Evolutionary conservation across 1,284 basidiomycete genomes (phyloP).

Genomic region (Anthracocystis setariae): DNA sequence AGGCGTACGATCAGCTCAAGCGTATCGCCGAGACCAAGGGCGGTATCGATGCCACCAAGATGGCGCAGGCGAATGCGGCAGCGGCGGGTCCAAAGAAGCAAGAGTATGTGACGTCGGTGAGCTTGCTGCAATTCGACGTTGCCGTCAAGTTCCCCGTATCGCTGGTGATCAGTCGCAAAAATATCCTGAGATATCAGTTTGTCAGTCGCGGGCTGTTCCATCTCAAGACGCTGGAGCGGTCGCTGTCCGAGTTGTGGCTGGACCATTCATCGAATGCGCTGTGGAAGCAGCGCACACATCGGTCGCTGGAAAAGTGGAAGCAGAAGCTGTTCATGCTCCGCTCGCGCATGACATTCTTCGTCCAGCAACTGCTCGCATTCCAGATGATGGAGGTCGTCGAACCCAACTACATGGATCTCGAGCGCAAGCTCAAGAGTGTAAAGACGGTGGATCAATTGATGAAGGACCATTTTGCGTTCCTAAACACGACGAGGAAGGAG

Average conservation of each 20-base stretch:
- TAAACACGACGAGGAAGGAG: slow-evolving; percentile 64
- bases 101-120: slow-evolving; percentile 53
- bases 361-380: slow-evolving; percentile 65
- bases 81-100: slow-evolving; percentile 66
- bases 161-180: slow-evolving; percentile 67
- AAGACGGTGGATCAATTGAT: slow-evolving; percentile 66
- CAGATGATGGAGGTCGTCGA: slow-evolving; percentile 64
- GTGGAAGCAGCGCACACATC: slow-evolving; percentile 57
- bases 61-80: slow-evolving; percentile 47
- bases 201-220: slow-evolving; percentile 63
- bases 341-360: slow-evolving; percentile 64
- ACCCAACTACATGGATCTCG: slow-evolving; percentile 64
- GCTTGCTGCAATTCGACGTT: slow-evolving; percentile 64
- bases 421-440: slow-evolving; percentile 55
- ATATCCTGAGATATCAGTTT: slow-evolving; percentile 66
- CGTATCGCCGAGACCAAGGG: slow-evolving; percentile 67
- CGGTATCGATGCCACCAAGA: slow-evolving; percentile 65
- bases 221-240: slow-evolving; percentile 62
- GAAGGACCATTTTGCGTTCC: slow-evolving; percentile 65
- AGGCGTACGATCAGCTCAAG: slow-evolving; percentile 65
- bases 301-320: slow-evolving; percentile 63
- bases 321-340: slow-evolving; percentile 61
- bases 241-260: slow-evolving; percentile 60
- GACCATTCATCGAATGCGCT: slow-evolving; percentile 50
- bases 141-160: slow-evolving; percentile 66